Percentiles rank a stretch among this genome's conserved stretches.
Conservation (phyloP, 1,284 basidiomycete genomes). For the Microstroma glucosiphilum region DNA sequence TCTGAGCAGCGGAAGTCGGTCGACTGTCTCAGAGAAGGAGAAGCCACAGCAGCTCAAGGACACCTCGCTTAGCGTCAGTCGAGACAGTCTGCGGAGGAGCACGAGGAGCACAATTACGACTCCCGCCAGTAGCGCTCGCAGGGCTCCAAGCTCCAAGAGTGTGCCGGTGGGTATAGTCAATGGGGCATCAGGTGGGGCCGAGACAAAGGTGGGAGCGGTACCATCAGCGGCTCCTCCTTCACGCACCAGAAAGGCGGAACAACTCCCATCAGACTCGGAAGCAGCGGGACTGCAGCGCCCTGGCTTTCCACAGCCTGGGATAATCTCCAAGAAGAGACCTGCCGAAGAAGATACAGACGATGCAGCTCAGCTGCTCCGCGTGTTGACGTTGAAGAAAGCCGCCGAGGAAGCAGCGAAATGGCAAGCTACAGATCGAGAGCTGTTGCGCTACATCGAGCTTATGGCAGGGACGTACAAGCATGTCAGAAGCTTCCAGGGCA, state of each 20-base stretch:
- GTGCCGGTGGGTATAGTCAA: too few relatives aligned
- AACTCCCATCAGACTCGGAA: too few relatives aligned
- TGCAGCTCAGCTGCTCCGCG: background rate
- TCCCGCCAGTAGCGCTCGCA: background rate
- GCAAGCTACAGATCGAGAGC: background rate
- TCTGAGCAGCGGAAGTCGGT: slow-evolving; percentile 1
- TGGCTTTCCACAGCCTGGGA: background rate
- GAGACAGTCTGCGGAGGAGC: slow-evolving; percentile 5
- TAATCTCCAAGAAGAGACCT: background rate
- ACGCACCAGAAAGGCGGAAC: too few relatives aligned
- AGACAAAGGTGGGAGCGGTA: too few relatives aligned
- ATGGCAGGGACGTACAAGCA: slow-evolving; percentile 5
- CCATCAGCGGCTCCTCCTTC: too few relatives aligned
- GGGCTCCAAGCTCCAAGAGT: too few relatives aligned
- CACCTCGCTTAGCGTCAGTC: background rate
- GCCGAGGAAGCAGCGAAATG: background rate
- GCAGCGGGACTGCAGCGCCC: too few relatives aligned
- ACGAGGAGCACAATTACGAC: background rate
- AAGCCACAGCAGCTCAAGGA: background rate
- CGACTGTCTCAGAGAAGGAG: background rate
- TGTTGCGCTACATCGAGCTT: background rate
- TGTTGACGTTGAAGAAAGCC: background rate
- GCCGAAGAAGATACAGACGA: background rate
- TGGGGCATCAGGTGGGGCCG: too few relatives aligned
- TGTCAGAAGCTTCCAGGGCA: background rate